phyloP scores from a whole-genome alignment of 768 basidiomycete genomes.

The Lactarius indigo region DNA sequence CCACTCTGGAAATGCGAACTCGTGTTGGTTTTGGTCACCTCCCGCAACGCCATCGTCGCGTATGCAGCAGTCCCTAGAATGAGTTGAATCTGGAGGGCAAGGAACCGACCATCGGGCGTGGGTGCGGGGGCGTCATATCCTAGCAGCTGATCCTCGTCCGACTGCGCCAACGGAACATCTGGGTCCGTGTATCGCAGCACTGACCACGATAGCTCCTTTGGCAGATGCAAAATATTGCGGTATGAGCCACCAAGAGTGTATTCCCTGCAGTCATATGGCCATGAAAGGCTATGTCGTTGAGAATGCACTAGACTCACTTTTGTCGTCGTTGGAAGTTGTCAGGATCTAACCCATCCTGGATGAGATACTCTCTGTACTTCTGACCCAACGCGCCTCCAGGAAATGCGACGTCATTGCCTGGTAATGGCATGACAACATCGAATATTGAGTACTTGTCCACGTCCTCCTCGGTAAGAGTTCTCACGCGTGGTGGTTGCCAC shows the following conservation, averaged over 20 bases:
- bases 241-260: constrained; percentile 93
- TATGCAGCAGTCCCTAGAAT: constrained; percentile 90
- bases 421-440: constrained; percentile 96
- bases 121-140: constrained; percentile 69
- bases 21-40: constrained; percentile 94
- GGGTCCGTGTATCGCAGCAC: constrained; percentile 90
- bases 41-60: constrained; percentile 96
- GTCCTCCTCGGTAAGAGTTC: constrained; percentile 74
- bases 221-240: constrained; percentile 84
- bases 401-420: constrained; percentile 91
- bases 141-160: constrained; percentile 91
- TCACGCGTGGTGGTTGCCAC: constrained; percentile 69
- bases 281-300: background rate
- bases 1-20: constrained; percentile 86
- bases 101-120: constrained; percentile 72
- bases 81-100: constrained; percentile 82
- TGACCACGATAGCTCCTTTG: constrained; percentile 77
- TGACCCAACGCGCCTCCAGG: constrained; percentile 88
- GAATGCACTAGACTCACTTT: constrained; percentile 49
- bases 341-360: constrained; percentile 84
- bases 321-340: constrained; percentile 88
- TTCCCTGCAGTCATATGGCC: constrained; percentile 50
- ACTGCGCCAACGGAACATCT: constrained; percentile 85
- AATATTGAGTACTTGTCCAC: constrained; percentile 81
- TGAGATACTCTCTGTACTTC: constrained; percentile 76